Base-by-base conservation (phyloP, 192 early-diverging fungal genomes). In the Entophlyctis luteolus region DNA sequence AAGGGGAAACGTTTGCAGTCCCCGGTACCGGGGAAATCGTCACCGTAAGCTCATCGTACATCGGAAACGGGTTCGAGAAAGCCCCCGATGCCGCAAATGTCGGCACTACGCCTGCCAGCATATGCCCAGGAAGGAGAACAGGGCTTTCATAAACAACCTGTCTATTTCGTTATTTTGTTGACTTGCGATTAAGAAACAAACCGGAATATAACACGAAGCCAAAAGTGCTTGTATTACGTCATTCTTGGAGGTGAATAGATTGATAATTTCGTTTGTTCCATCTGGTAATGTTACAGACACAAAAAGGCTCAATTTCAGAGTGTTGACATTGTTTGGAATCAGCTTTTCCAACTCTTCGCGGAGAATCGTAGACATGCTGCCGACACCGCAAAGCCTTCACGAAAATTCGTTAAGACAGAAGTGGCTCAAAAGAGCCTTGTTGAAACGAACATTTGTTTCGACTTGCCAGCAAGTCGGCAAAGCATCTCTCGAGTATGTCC, bases 171-270 rank as follows among this genome's bases (percentile, higher is more conserved):
- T n/a, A n/a, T n/a, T n/a, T n/a, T n/a, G n/a, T n/a, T n/a, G n/a
- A n/a, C n/a, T n/a, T n/a, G n/a, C n/a, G n/a, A n/a, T n/a, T n/a
- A n/a, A n/a, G n/a, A n/a, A n/a, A n/a, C n/a, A n/a, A n/a, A 47
- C 68, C 4, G 70, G 70, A 36, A 71, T 16, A 54, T 63, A 71
- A 36, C 70, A 71, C 6, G 70, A 42, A 10, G 55, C 70, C 14
- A 71, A 16, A 20, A 71, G 31, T 14, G 48, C 39, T 2, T 71
- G 20, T 20, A 71, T 56, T 27, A 71, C 39, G 4, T 42, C 42
- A 18, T 63, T 31, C 22, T 35, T 16, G 48, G 60, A 29, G 18
- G 3, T 23, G 23, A 63, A 71, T 22, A 27, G 29, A 1, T 23
- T 18, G 25, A 71, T 10, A 29, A 71, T 27, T 8, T 48, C 60